Evolutionary conservation across 805 yeast genomes (phyloP).

Genomic region (Candida sphagnicola): DNA sequence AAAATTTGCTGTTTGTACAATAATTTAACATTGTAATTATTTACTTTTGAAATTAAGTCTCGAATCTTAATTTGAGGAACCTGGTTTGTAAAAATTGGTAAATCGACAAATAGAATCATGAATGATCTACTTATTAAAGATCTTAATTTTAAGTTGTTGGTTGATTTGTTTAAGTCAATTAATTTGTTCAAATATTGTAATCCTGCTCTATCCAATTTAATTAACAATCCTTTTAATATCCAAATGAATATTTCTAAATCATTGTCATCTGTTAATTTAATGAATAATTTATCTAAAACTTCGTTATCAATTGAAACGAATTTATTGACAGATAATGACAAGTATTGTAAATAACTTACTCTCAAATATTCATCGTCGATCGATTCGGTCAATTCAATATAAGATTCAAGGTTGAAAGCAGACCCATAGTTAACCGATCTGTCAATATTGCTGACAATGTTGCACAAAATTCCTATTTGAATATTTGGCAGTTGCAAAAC

Average conservation of each 20-base stretch:
- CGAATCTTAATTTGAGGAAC: constrained; percentile 15
- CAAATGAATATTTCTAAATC: constrained; percentile 59
- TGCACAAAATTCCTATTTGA: constrained; percentile 38
- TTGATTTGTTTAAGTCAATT: constrained; percentile 23
- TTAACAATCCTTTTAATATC: constrained; percentile 66
- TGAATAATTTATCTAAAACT: not conserved
- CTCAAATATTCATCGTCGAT: constrained; percentile 29
- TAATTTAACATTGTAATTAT: constrained; percentile 55
- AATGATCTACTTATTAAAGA: constrained; percentile 46
- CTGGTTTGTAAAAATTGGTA: constrained; percentile 53
- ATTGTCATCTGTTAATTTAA: constrained; percentile 7
- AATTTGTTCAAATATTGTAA: constrained; percentile 17
- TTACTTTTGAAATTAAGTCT: constrained; percentile 39
- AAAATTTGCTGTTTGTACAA: constrained; percentile 82
- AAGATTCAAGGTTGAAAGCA: constrained; percentile 3
- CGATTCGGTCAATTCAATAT: constrained; percentile 9
- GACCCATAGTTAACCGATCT: constrained; percentile 21
- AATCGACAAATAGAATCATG: constrained; percentile 64
- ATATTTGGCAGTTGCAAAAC: constrained; percentile 24
- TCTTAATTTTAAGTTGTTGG: constrained; percentile 19
- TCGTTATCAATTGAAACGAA: constrained; percentile 15
- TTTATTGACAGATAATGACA: constrained; percentile 53
- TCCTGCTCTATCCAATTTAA: constrained; percentile 48
- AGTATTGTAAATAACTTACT: constrained; percentile 52
- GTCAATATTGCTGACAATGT: constrained; percentile 51